Evolutionary conservation across 345 rosid species (phyloP).

Genomic region (Noccaea caerulescens): DNA sequence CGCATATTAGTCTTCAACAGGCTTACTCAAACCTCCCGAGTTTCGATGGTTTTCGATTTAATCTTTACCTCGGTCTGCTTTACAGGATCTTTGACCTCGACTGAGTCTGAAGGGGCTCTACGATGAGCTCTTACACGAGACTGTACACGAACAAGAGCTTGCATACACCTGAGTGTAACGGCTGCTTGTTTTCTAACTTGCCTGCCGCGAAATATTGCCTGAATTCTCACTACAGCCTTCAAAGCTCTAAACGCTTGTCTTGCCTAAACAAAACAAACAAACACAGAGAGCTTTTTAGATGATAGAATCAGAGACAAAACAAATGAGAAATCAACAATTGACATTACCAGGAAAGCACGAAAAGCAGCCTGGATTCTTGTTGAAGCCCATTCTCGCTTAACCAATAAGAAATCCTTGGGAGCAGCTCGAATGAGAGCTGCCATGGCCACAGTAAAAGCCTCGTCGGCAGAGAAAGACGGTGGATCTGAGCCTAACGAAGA

Average conservation of each 20-base stretch:
- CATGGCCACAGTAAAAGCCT: conserved; percentile 64
- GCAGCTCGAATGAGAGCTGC: conserved; percentile 79
- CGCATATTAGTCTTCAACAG: background rate
- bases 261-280: conserved; percentile 52
- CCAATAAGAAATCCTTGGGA: conserved; percentile 63
- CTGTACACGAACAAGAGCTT: conserved; percentile 93
- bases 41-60: background rate
- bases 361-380: conserved; percentile 88
- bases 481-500: conserved; percentile 43
- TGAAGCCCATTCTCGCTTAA: conserved; percentile 86
- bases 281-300: background rate
- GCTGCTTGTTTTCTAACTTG: conserved; percentile 92
- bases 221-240: conserved; percentile 88
- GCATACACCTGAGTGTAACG: conserved; percentile 91
- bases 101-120: conserved; percentile 47
- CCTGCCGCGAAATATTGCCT: conserved; percentile 83
- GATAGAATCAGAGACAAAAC: background rate
- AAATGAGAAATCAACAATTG: background rate
- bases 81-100: conserved; percentile 50
- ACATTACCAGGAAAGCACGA: conserved; percentile 75
- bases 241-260: conserved; percentile 81
- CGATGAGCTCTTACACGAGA: conserved; percentile 69
- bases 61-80: conserved; percentile 74
- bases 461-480: conserved; percentile 48
- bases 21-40: background rate